Base-by-base conservation (phyloP, 2,329 filamentous ascomycete genomes). In the Phialemonium atrogriseum region DNA sequence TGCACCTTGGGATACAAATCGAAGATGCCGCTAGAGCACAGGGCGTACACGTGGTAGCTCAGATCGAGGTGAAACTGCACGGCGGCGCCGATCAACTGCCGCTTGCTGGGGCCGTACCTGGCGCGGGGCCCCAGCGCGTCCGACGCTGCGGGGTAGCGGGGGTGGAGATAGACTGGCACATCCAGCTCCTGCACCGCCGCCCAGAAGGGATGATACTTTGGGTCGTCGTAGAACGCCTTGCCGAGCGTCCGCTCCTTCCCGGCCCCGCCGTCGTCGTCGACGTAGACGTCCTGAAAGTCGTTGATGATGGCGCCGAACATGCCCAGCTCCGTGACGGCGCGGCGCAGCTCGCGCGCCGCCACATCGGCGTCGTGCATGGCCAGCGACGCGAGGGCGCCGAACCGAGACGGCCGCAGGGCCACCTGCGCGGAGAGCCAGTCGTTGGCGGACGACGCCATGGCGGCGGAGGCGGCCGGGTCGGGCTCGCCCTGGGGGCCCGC, bases 31-130 rank as follows among this genome's bases (percentile, higher is more conserved):
- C 54, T 55, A 2, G 59, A 62, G 34, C 51, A 57, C n/a, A 66
- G 38, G 0, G 59, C 59, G 39, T 64, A 63, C n/a, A 66, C 30
- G 39, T 66, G 62, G 46, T 58, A 60, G 39, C 55, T 60, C 21
- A 65, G 37, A 38, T 64, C 61, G 11, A 64, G 40, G 38, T 64
- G 60, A 36, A 59, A 59, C 36, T 55, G 51, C 18, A 59, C 52
- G 1, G 47, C 55, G 2, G 54, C 56, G 1, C 56, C 55, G 0
- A 60, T 35, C 5, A 59, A 40, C 23, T 58, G 56, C 30, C 28
- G n/a, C 28, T 42, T 50, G 18, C 54, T 41, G 3, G 35, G 28
- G 2, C 49, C 51, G 32, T 55, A 58, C 38, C 41, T 43, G 12
- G 37, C 39, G 1, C 21, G 38, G 0, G 39, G 42, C 4, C 42